A percentile compares a stretch with the other conserved stretches of the same genome.
phyloP scores from a whole-genome alignment of 371 early-diverging fungal genomes.

The Thermomucor indicae-seudaticae region DNA sequence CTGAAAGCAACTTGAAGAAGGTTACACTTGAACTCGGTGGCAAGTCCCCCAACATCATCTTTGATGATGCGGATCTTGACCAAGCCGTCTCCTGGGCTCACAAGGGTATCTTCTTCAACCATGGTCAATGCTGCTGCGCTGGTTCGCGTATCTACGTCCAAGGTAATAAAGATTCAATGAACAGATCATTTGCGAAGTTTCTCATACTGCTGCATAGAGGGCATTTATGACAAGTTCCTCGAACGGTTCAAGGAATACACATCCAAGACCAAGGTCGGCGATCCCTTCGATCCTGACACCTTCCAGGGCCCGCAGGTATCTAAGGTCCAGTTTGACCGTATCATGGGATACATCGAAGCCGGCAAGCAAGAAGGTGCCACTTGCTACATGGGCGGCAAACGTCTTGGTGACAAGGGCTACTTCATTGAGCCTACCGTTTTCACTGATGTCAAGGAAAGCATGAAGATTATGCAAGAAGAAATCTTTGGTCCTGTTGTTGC shows the following conservation, averaged over 20 bases:
- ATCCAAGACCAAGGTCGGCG: conserved; percentile 54
- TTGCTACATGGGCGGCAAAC: conserved; percentile 40
- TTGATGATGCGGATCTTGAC: conserved; percentile 82
- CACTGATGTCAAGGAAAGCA: conserved; percentile 34
- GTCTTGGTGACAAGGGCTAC: conserved; percentile 46
- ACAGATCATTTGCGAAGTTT: conserved; percentile 71
- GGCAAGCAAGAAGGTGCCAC: conserved; percentile 50
- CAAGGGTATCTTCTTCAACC: conserved; percentile 73
- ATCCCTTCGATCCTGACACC: conserved; percentile 48
- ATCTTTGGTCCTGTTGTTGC: conserved; percentile 81
- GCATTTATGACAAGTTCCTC: conserved; percentile 72
- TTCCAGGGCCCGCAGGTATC: conserved; percentile 79
- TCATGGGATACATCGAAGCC: conserved; percentile 48
- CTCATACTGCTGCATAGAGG: conserved; percentile 43
- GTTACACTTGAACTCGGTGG: conserved; percentile 80
- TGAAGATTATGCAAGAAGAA: conserved; percentile 67
- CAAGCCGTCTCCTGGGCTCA: conserved; percentile 70
- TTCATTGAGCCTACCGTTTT: conserved; percentile 50
- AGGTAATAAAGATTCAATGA: conserved; percentile 2
- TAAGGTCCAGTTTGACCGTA: conserved; percentile 68
- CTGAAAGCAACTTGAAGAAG: conserved; percentile 72
- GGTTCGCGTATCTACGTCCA: conserved; percentile 87
- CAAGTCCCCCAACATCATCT: conserved; percentile 88
- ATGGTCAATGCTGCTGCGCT: conserved; percentile 84
- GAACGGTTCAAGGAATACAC: conserved; percentile 58